Conservation (phyloP, 441 rosid genomes). For the Geranium incanum region DNA sequence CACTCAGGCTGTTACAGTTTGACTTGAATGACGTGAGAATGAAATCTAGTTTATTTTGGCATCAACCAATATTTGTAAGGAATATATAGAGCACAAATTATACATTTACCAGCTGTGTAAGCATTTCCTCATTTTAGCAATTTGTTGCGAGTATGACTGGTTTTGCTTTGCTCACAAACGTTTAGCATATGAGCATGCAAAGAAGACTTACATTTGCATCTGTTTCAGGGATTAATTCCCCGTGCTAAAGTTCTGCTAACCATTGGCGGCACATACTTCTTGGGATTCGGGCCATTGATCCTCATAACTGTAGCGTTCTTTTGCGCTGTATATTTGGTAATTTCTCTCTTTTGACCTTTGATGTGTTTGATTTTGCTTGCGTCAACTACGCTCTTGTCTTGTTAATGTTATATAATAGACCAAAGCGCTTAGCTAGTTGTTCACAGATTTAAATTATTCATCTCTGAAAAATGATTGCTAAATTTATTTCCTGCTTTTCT, state of each 20-base stretch:
- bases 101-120: neutral
- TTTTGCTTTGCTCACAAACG: neutral
- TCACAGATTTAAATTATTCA: neutral
- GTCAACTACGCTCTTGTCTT: neutral
- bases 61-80: neutral
- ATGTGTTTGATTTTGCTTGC: conserved; percentile 6
- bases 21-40: neutral
- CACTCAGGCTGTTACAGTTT: neutral
- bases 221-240: conserved; percentile 82
- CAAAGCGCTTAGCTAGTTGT: conserved; percentile 6
- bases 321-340: conserved; percentile 70
- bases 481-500: conserved; percentile 2
- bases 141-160: neutral
- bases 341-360: conserved; percentile 22
- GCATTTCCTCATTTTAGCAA: neutral
- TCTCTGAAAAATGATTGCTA: neutral
- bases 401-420: neutral
- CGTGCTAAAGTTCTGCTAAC: conserved; percentile 76
- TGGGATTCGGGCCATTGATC: conserved; percentile 82
- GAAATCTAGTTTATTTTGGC: neutral
- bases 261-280: conserved; percentile 85
- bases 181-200: neutral
- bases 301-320: conserved; percentile 59
- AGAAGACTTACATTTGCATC: conserved; percentile 13
- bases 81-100: neutral